These are phyloP conservation scores for Fraxinus quadrangulata DNA, from an alignment of 257 asterid genomes.

Conservation along the genomic window DNA sequence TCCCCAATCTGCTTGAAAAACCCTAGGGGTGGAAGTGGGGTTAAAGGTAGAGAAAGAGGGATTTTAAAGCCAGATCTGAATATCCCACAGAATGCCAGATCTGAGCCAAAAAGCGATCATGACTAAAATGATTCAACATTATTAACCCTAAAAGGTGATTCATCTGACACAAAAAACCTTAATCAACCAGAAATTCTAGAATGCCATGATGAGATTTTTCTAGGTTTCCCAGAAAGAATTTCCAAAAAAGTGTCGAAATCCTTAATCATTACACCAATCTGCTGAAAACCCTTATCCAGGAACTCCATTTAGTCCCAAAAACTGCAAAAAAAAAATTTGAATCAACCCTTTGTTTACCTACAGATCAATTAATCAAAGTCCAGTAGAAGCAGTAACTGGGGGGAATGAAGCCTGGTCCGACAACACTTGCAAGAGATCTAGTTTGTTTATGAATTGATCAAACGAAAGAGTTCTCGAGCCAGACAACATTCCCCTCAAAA, in stretches of 20 bases:
- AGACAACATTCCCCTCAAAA: constrained; percentile 62
- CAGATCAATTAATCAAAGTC: not conserved
- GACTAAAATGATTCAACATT: constrained; percentile 18
- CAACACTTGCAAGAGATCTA: constrained; percentile 37
- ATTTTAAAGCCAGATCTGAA: constrained; percentile 28
- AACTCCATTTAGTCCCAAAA: not conserved
- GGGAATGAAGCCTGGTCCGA: constrained; percentile 69
- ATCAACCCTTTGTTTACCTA: too few relatives aligned
- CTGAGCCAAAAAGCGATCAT: constrained; percentile 27
- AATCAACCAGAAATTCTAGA: constrained; percentile 23
- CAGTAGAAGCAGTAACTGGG: constrained; percentile 36
- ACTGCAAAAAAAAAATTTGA: not conserved
- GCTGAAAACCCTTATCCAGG: constrained; percentile 17
- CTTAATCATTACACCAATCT: constrained; percentile 57
- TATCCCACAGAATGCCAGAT: constrained; percentile 26
- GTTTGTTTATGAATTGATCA: not conserved
- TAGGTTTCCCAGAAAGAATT: not conserved
- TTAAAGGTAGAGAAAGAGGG: not conserved
- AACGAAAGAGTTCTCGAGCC: constrained; percentile 50
- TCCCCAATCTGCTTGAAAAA: not conserved
- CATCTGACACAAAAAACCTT: constrained; percentile 32
- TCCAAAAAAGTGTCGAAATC: not conserved
- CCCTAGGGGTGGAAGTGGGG: not conserved
- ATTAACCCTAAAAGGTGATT: constrained; percentile 15
- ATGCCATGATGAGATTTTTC: constrained; percentile 38